Conservation (phyloP, 805 yeast genomes). For the Spathaspora sp. region DNA sequence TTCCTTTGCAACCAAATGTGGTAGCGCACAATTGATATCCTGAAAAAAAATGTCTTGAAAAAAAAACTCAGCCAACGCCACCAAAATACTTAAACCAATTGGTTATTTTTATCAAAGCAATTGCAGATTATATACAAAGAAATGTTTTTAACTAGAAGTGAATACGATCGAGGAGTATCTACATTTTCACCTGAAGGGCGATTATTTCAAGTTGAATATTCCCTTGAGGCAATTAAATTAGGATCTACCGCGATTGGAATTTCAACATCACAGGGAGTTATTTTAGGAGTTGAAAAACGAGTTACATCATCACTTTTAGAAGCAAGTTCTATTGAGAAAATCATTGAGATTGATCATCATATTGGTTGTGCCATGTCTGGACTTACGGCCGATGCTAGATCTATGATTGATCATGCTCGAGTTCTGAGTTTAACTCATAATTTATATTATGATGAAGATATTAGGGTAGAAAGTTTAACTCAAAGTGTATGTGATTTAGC, state of each 20-base stretch:
- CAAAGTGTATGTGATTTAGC: constrained; percentile 98
- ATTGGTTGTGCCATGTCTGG: constrained; percentile 99
- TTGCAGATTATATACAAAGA: neutral
- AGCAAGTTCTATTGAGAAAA: constrained; percentile 90
- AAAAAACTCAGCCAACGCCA: constrained; percentile 2
- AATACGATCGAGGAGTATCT: constrained; percentile 97
- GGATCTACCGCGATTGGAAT: constrained; percentile 99
- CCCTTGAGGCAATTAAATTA: constrained; percentile 91
- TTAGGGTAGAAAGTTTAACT: constrained; percentile 88
- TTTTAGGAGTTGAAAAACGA: constrained; percentile 94
- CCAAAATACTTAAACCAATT: neutral
- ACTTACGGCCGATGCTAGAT: constrained; percentile 95
- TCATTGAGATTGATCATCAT: constrained; percentile 89
- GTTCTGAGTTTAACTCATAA: constrained; percentile 84
- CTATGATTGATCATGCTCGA: constrained; percentile 98
- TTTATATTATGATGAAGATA: constrained; percentile 86
- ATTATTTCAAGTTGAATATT: constrained; percentile 95
- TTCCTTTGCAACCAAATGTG: neutral
- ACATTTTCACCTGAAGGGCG: constrained; percentile 99
- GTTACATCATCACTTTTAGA: constrained; percentile 91
- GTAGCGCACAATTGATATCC: neutral
- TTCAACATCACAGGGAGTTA: constrained; percentile 91
- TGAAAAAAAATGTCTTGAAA: neutral
- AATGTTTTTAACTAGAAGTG: constrained; percentile 99
- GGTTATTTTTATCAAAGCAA: neutral